phyloP scores from a whole-genome alignment of 805 yeast genomes.

The Phaffomyces opuntiae region DNA sequence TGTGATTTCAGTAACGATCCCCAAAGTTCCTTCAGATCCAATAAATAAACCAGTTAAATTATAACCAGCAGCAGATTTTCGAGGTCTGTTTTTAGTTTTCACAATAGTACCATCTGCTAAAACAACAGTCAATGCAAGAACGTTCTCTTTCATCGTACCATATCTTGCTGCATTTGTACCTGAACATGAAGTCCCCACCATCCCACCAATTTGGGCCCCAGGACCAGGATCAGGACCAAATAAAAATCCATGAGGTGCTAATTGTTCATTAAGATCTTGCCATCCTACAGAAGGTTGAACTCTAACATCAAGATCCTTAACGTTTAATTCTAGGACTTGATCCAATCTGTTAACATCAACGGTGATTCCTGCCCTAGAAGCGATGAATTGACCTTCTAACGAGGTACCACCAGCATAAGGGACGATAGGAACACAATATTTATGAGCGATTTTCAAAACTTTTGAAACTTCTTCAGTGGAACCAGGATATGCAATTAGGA shows the following conservation, averaged over 20 bases:
- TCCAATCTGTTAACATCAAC: conserved; percentile 59
- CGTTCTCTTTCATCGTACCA: conserved; percentile 77
- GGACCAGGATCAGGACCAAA: conserved; percentile 81
- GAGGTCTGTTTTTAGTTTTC: conserved; percentile 68
- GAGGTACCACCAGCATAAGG: conserved; percentile 78
- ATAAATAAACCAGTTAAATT: conserved; percentile 68
- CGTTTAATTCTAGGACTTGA: conserved; percentile 47
- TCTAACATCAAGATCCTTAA: conserved; percentile 59
- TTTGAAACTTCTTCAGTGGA: conserved; percentile 60
- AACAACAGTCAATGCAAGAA: conserved; percentile 62
- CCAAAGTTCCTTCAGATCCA: conserved; percentile 78
- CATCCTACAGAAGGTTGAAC: conserved; percentile 80
- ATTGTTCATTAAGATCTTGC: conserved; percentile 56
- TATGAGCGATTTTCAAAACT: conserved; percentile 55
- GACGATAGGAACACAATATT: conserved; percentile 60
- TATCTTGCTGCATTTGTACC: conserved; percentile 76
- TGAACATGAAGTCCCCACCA: conserved; percentile 71
- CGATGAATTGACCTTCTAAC: conserved; percentile 73
- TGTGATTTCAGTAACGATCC: conserved; percentile 73
- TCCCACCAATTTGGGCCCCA: conserved; percentile 75
- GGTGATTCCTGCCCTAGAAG: conserved; percentile 61
- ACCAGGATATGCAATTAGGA: conserved; percentile 53
- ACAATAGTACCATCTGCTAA: conserved; percentile 74
- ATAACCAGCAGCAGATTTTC: conserved; percentile 76
- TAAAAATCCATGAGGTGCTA: conserved; percentile 42